phyloP scores from a whole-genome alignment of 805 yeast genomes.

The Suhomyces emberorum region DNA sequence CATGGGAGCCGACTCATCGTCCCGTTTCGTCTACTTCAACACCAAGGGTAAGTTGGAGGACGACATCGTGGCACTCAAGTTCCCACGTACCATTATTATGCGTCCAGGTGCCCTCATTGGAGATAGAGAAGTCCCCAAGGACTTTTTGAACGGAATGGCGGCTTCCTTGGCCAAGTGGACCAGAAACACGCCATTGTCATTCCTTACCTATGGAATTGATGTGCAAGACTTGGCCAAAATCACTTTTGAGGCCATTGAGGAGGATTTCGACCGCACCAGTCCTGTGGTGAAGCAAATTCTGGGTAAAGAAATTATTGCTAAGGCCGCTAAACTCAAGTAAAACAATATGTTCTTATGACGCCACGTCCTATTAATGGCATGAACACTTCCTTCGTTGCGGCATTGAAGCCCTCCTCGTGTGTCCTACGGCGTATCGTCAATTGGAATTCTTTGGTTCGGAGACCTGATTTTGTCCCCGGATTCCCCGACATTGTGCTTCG shows the following conservation, averaged over 20 bases:
- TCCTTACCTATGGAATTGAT: conserved; percentile 41
- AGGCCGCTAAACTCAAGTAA: too few species aligned
- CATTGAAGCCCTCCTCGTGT: too few species aligned
- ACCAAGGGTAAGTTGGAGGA: conserved; percentile 78
- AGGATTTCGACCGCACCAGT: neutral
- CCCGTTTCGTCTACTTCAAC: conserved; percentile 58
- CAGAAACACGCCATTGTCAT: conserved; percentile 13
- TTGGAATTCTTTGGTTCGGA: too few species aligned
- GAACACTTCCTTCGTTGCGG: too few species aligned
- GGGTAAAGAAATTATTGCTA: neutral
- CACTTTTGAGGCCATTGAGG: conserved; percentile 42
- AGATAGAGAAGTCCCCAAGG: conserved; percentile 45
- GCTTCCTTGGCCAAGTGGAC: conserved; percentile 28
- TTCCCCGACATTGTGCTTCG: too few species aligned
- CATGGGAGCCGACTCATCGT: conserved; percentile 55
- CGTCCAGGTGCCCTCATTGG: conserved; percentile 79
- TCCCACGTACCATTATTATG: conserved; percentile 69
- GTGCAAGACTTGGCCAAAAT: conserved; percentile 66
- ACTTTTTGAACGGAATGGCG: conserved; percentile 29
- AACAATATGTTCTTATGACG: too few species aligned
- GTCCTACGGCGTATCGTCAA: too few species aligned
- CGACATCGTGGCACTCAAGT: conserved; percentile 57
- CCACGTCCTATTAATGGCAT: too few species aligned
- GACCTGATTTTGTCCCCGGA: too few species aligned
- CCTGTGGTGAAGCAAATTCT: neutral